phyloP scores from a whole-genome alignment of 2,329 filamentous ascomycete species.

The Alternaria sp. region DNA sequence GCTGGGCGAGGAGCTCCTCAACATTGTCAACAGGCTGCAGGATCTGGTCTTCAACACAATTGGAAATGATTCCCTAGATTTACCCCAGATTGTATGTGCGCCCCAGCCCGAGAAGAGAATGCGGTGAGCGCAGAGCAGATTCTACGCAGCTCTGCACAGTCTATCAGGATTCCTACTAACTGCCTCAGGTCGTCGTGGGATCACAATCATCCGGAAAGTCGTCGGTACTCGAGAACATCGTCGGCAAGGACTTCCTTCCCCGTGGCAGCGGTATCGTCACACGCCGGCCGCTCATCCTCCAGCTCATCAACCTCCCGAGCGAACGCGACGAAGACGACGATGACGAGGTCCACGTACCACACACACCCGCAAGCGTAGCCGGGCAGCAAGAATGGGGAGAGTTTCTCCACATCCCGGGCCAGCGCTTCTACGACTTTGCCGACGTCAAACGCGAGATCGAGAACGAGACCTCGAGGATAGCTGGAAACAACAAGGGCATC shows the following conservation, averaged over 20 bases:
- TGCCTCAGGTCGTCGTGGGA: conserved; percentile 87
- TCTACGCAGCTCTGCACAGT: conserved; percentile 1
- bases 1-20: conserved; percentile 92
- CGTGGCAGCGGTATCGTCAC: conserved; percentile 97
- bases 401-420: conserved; percentile 91
- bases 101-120: conserved; percentile 15
- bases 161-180: conserved; percentile 19
- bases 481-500: conserved; percentile 97
- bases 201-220: conserved; percentile 99
- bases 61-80: conserved; percentile 95
- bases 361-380: conserved; percentile 76
- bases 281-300: conserved; percentile 88
- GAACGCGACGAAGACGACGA: conserved; percentile 72
- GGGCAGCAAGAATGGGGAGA: conserved; percentile 83
- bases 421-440: conserved; percentile 87
- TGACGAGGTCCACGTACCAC: conserved; percentile 69
- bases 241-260: conserved; percentile 95
- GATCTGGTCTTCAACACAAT: conserved; percentile 99
- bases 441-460: conserved; percentile 97
- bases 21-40: conserved; percentile 97
- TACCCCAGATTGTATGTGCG: conserved; percentile 96
- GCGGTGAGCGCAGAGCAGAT: conserved; percentile 19
- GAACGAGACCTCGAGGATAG: conserved; percentile 92
- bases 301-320: conserved; percentile 93
- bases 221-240: conserved; percentile 97